Conservation (phyloP, 2,329 filamentous ascomycete genomes). For the Fusarium algeriense region DNA sequence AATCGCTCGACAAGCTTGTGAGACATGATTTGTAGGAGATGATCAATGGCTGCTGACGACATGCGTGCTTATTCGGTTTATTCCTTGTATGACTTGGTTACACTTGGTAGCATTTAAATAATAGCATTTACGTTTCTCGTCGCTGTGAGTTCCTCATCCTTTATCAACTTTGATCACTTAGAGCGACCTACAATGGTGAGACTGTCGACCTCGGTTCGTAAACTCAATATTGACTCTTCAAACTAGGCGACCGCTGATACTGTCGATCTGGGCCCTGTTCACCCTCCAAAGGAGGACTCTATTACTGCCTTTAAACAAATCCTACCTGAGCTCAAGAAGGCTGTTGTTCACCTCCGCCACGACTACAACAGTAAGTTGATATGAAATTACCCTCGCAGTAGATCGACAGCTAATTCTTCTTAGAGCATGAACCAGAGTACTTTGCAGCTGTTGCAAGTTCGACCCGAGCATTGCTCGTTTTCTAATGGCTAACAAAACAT, state of each 20-base stretch:
- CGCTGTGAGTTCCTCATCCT: background rate
- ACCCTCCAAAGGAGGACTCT: slow-evolving; percentile 63
- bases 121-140: background rate
- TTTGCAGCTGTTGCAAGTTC: slow-evolving; percentile 61
- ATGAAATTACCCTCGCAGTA: background rate
- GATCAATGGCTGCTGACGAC: slow-evolving; percentile 41
- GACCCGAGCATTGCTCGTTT: background rate
- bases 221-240: slow-evolving; percentile 3
- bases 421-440: slow-evolving; percentile 67
- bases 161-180: background rate
- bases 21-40: slow-evolving; percentile 34
- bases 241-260: slow-evolving; percentile 65
- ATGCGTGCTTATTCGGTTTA: slow-evolving; percentile 24
- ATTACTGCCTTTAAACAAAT: slow-evolving; percentile 63
- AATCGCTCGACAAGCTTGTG: slow-evolving; percentile 13
- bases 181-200: slow-evolving; percentile 35
- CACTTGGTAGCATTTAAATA: slow-evolving; percentile 20
- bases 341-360: slow-evolving; percentile 62
- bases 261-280: slow-evolving; percentile 61
- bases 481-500: background rate
- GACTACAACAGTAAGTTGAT: slow-evolving; percentile 57
- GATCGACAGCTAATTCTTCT: slow-evolving; percentile 2
- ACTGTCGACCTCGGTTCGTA: background rate
- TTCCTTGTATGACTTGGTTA: slow-evolving; percentile 20
- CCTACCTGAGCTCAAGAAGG: slow-evolving; percentile 63